Base-by-base conservation (phyloP, 2,329 filamentous ascomycete genomes). In the Colletotrichum phormii region DNA sequence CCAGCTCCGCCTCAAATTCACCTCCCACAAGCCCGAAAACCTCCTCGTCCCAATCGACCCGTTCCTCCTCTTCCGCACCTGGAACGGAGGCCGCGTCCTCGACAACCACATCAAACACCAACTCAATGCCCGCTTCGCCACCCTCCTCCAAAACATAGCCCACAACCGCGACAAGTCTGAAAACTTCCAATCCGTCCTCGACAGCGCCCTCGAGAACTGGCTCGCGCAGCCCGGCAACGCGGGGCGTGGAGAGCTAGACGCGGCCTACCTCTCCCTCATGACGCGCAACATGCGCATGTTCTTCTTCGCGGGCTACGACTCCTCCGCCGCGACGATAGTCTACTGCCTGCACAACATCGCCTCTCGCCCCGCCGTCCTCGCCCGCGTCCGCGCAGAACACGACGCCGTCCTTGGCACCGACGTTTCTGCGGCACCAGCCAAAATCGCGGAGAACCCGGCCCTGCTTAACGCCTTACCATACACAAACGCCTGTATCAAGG, bases 401-500 rank as follows among this genome's bases (percentile, higher is more conserved):
- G 85, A 88, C 75, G 77, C 80, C 1, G 82, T 90, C 13, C 87
- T 90, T 59, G 85, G 86, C 12, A 73, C 81, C 6, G 68, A 74
- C 59, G 3, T 55, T 9, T 18, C n/a, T 18, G 12, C 63, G 12
- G 24, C 72, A 24, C 51, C 72, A 3, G 58, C 63, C 33, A 31
- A 42, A 33, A 60, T 74, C 29, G 46, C 46, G 33, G 68, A 79
- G 82, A 13, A 86, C 33, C 83, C 87, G 5, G 78, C 84, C 37
- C 81, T 86, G 15, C 82, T 91, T 66, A 88, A 87, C 77, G 82
- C 84, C 33, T 82, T 91, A 18, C 82, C 84, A 0, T 90, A 89
- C 77, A 89, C 88, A 3, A 81, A 80, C 11, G 88, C 88, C 54
- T 84, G 89, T 24, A 84, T 89, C 73, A 88, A 89, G 75, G 89